These are phyloP conservation scores for Russula sp. DNA, from an alignment of 768 basidiomycete genomes.

Conservation along the genomic window DNA sequence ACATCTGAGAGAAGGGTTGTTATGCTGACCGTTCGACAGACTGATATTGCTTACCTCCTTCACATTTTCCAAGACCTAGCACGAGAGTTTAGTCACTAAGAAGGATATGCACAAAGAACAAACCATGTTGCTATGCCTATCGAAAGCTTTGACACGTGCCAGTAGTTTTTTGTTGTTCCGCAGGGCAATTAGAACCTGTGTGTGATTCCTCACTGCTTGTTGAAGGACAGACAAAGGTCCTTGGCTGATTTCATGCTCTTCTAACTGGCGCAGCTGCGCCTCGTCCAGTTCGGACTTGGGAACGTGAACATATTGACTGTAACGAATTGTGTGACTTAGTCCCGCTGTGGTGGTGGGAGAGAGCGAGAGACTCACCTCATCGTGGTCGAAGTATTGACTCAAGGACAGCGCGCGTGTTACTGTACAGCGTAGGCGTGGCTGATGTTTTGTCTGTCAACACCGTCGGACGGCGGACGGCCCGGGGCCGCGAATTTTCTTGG, in stretches of 20 bases:
- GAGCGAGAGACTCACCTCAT: slow-evolving; percentile 20
- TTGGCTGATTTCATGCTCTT: slow-evolving; percentile 98
- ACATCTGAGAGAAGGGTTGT: slow-evolving; percentile 61
- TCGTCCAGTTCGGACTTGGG: slow-evolving; percentile 98
- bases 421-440: not conserved
- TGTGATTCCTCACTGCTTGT: slow-evolving; percentile 95
- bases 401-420: not conserved
- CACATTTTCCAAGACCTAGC: slow-evolving; percentile 91
- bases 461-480: not conserved
- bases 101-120: slow-evolving; percentile 27
- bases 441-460: not conserved
- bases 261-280: slow-evolving; percentile 89
- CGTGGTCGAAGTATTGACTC: not conserved
- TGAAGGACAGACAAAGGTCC: slow-evolving; percentile 95
- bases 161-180: slow-evolving; percentile 98
- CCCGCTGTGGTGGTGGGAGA: too few relatives aligned
- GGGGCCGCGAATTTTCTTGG: not conserved
- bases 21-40: not conserved
- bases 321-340: not conserved
- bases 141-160: slow-evolving; percentile 95
- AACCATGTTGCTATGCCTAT: slow-evolving; percentile 98
- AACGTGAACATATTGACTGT: slow-evolving; percentile 93
- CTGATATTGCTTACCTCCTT: slow-evolving; percentile 63
- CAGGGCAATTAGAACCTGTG: slow-evolving; percentile 94
- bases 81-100: slow-evolving; percentile 16